Percentiles rank a stretch among this genome's conserved stretches.
phyloP scores from a whole-genome alignment of 192 early-diverging fungal species.

The Podila minutissima region DNA sequence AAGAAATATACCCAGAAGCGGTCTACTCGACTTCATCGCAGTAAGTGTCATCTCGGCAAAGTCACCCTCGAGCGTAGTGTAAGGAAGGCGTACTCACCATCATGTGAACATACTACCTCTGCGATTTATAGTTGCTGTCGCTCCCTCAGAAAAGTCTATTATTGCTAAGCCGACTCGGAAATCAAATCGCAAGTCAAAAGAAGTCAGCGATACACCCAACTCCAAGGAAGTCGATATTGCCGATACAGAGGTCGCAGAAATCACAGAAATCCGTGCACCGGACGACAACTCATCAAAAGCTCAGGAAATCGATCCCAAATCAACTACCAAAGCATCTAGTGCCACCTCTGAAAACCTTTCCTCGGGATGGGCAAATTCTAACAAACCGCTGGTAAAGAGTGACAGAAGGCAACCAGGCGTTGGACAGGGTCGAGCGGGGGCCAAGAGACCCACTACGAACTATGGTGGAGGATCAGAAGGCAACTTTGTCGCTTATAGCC shows the following conservation, averaged over 20 bases:
- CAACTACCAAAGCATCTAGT: not conserved
- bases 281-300: not conserved
- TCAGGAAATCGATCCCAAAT: not conserved
- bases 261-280: not conserved
- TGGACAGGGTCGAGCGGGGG: constrained; percentile 29
- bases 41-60: constrained; percentile 5
- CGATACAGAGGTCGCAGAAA: not conserved
- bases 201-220: not conserved
- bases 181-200: not conserved
- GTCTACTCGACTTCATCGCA: constrained; percentile 34
- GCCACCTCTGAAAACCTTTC: not conserved
- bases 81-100: not conserved
- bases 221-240: not conserved
- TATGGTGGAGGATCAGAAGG: constrained; percentile 25
- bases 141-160: constrained; percentile 29
- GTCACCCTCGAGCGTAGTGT: no score
- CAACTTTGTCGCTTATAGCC: constrained; percentile 46
- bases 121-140: constrained; percentile 20
- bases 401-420: constrained; percentile 26
- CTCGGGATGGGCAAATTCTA: constrained; percentile 33
- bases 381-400: constrained; percentile 41
- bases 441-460: not conserved
- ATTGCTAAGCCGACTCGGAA: not conserved
- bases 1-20: constrained; percentile 52
- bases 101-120: not conserved